Percentiles rank a stretch among this genome's conserved stretches.
Evolutionary conservation across 1,284 basidiomycete species (phyloP).

Genomic region (Bjerkandera adusta): DNA sequence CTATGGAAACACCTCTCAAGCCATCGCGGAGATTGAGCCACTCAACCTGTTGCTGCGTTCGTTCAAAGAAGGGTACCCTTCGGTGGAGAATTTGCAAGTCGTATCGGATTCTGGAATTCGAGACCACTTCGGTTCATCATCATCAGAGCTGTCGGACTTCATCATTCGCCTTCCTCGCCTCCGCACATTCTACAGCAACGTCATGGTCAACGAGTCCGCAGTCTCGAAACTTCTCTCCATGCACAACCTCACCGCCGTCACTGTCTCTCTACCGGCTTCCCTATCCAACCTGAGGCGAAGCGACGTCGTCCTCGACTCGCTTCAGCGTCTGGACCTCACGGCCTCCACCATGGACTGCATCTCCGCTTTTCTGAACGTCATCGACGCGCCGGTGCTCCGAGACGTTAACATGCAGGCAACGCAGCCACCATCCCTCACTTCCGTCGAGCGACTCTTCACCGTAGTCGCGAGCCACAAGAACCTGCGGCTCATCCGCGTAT

Average conservation of each 20-base stretch:
- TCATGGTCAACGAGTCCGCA: conserved; percentile 1
- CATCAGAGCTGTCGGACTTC: conserved; percentile 2
- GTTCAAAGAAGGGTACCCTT: background rate
- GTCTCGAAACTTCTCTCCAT: background rate
- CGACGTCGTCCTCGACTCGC: background rate
- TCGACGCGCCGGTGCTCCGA: background rate
- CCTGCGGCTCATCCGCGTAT: background rate
- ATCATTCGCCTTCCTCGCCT: background rate
- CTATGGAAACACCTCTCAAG: background rate
- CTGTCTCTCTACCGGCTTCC: conserved; percentile 2
- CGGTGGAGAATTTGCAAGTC: background rate
- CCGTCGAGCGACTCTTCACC: conserved; percentile 2
- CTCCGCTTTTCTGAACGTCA: conserved; percentile 2
- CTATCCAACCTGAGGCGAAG: background rate
- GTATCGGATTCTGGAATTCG: background rate
- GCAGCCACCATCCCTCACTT: too few species aligned
- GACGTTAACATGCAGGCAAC: too few species aligned
- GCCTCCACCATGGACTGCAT: conserved; percentile 1
- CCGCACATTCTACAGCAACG: conserved; percentile 6
- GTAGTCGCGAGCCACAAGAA: background rate
- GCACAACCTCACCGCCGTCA: conserved; percentile 1
- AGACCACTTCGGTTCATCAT: background rate
- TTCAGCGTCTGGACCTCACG: background rate
- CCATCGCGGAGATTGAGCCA: background rate
- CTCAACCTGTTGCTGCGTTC: background rate